Evolutionary conservation across 1,284 basidiomycete genomes (phyloP).

Genomic region (Pseudozyma tsukubaensis): DNA sequence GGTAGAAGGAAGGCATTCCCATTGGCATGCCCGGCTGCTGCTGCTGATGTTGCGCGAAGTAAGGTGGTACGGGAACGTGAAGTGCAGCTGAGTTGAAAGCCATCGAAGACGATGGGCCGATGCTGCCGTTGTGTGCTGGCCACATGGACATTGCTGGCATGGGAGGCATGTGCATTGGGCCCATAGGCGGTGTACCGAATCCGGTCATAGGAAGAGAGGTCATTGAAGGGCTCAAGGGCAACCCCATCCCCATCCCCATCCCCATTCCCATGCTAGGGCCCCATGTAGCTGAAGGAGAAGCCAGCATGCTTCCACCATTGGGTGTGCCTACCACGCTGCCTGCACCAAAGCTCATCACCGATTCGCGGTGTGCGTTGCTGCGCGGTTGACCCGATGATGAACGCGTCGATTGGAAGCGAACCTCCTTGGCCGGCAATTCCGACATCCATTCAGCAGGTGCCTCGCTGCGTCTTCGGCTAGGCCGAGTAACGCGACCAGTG

Average conservation of each 20-base stretch:
- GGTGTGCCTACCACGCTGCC: background rate
- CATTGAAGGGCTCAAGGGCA: conserved; percentile 18
- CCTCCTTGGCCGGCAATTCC: conserved; percentile 16
- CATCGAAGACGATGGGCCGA: conserved; percentile 13
- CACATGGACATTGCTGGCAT: conserved; percentile 14
- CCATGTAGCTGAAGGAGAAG: conserved; percentile 14
- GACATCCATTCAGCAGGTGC: conserved; percentile 38
- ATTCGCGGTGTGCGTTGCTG: conserved; percentile 19
- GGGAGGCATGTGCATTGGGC: conserved; percentile 4
- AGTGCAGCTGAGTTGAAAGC: conserved; percentile 17
- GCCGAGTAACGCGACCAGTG: background rate
- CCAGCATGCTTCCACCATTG: conserved; percentile 2
- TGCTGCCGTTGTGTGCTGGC: conserved; percentile 10
- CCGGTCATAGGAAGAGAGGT: background rate
- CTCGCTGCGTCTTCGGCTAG: conserved; percentile 26
- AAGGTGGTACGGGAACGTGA: conserved; percentile 33
- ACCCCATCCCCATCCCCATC: background rate
- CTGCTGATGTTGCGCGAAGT: conserved; percentile 9
- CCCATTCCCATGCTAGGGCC: background rate
- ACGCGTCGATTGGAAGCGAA: conserved; percentile 13
- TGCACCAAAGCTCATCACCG: conserved; percentile 19
- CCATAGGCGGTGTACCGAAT: conserved; percentile 4
- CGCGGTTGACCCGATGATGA: conserved; percentile 1
- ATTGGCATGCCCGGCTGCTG: background rate
- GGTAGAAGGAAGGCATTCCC: conserved; percentile 12